Base-by-base conservation (phyloP, 495 filamentous ascomycete genomes). In the Talaromyces liani region DNA sequence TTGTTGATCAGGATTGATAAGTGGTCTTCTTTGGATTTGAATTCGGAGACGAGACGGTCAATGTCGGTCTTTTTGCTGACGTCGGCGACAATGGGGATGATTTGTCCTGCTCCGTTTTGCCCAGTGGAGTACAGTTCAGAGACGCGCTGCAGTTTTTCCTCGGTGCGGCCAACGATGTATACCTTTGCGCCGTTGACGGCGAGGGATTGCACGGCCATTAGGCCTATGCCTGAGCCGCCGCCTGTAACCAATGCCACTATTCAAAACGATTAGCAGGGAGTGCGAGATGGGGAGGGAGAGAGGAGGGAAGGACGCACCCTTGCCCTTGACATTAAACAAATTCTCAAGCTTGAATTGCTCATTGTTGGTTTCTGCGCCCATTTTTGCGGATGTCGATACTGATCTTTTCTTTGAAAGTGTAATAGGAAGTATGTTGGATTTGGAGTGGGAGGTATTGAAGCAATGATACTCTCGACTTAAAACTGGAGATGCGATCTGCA, bases 141-240 rank as follows among this genome's bases (percentile, higher is more conserved):
- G 0, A 85, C 85, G 0, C 67, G 74, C 4, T 85, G 73, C 6
- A 87, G 78, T 67, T 86, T 86, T 63, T 84, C 79, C 54, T 71
- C 67, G 5, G 79, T 84, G 20, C 82, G 78, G n/a, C 82, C 84
- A 9, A 82, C 79, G 63, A 87, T 84, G 75, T 88, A 87, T 29
- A 83, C 80, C 67, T 80, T 80, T 6, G 78, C 82, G 6, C 85
- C 84, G 66, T 87, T 88, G 53, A 84, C 82, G 5, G 84, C 84
- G 0, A 87, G 78, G 8, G 84, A 81, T 72, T 87, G 84, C 0
- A 77, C 74, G 60, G 75, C 73, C 83, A 82, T 84, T 1, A 83
- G 69, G 29, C 79, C 80, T 22, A 82, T 82, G 1, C 80, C 80
- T 22, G 77, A 80, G 36, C 79, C 79, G 65, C 72, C 84, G 60